These are phyloP conservation scores for Aspergillus sp. DNA, from an alignment of 2,329 filamentous ascomycete species.

Conservation along the genomic window DNA sequence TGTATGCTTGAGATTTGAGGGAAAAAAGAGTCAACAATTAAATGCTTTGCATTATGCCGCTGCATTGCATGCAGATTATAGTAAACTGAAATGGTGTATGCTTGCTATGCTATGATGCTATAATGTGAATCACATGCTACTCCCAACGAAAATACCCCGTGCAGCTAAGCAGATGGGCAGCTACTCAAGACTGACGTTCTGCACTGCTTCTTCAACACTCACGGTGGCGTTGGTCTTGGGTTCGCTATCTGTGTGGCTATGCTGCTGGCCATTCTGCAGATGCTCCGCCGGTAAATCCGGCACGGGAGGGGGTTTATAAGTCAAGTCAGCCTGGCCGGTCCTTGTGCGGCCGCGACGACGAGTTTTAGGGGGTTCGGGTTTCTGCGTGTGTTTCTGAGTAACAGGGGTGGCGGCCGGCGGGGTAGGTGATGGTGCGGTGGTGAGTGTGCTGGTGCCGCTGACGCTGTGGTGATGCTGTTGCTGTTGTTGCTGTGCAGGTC, in stretches of 20 bases:
- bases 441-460: background rate
- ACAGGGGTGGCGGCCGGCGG: background rate
- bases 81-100: no score
- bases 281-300: conserved; percentile 16
- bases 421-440: conserved; percentile 2
- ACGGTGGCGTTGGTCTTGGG: conserved; percentile 13
- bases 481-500: conserved; percentile 5
- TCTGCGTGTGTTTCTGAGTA: conserved; percentile 31
- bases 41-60: no score
- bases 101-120: no score
- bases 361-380: conserved; percentile 44
- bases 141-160: background rate
- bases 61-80: no score
- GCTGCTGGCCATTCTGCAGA: background rate
- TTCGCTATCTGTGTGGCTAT: background rate
- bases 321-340: conserved; percentile 29
- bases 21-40: no score
- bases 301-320: conserved; percentile 21
- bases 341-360: conserved; percentile 43
- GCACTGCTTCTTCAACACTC: conserved; percentile 39
- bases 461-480: background rate
- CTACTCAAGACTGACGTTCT: conserved; percentile 31
- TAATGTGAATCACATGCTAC: background rate
- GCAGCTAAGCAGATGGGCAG: no score
- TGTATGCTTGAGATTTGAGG: no score